Percentiles rank a stretch among this genome's conserved stretches.
These are phyloP conservation scores for Paecilomyces formosus DNA, from an alignment of 2,329 filamentous ascomycete genomes.

Conservation along the genomic window DNA sequence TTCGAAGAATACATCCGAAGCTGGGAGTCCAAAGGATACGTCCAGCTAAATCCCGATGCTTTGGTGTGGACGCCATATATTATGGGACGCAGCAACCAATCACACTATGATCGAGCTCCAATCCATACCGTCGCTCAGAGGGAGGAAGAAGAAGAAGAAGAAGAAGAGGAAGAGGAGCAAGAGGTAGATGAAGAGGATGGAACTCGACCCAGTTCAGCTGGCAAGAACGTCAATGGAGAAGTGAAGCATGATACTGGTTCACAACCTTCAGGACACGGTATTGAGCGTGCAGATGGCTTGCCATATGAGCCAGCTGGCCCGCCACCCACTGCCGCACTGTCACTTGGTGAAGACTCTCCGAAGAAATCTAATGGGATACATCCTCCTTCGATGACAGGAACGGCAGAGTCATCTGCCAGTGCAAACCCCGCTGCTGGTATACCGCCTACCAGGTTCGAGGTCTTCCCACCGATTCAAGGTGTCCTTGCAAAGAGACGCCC, in stretches of 20 bases:
- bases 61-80: constrained; percentile 95
- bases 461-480: constrained; percentile 35
- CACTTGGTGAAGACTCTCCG: constrained; percentile 8
- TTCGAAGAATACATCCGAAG: constrained; percentile 82
- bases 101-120: constrained; percentile 75
- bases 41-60: constrained; percentile 70
- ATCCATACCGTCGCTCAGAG: constrained; percentile 82
- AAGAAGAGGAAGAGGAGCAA: constrained; percentile 20
- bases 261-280: constrained; percentile 4
- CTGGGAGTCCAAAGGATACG: constrained; percentile 83
- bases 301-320: constrained; percentile 24
- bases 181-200: constrained; percentile 12
- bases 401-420: constrained; percentile 8
- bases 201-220: constrained; percentile 4
- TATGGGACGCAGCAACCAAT: constrained; percentile 79
- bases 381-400: constrained; percentile 8
- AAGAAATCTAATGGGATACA: constrained; percentile 20
- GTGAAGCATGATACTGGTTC: constrained; percentile 3
- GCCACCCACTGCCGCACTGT: constrained; percentile 25
- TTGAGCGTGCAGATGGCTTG: constrained; percentile 5
- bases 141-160: constrained; percentile 56
- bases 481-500: constrained; percentile 27
- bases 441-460: constrained; percentile 35
- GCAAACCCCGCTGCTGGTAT: constrained; percentile 27
- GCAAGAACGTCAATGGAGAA: constrained; percentile 7